These are phyloP conservation scores for Lenzites betulinus DNA, from an alignment of 768 basidiomycete genomes.

Conservation along the genomic window DNA sequence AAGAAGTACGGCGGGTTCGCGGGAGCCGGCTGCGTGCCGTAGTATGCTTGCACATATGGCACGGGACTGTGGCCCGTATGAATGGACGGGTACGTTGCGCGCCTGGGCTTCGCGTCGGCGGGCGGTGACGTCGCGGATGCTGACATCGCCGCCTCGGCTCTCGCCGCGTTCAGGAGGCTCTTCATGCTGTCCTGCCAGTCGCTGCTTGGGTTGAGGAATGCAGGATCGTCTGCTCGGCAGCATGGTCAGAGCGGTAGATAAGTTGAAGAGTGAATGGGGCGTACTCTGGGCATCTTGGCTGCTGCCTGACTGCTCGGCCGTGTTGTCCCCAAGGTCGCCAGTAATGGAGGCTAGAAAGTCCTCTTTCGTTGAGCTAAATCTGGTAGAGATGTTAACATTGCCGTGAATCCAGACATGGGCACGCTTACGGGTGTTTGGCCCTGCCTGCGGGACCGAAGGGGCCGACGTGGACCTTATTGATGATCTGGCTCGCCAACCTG, in stretches of 20 bases:
- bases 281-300: constrained; percentile 1
- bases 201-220: constrained; percentile 21
- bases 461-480: constrained; percentile 39
- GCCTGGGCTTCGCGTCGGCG: constrained; percentile 6
- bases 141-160: not conserved
- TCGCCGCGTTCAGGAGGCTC: not conserved
- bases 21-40: not conserved
- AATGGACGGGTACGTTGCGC: constrained; percentile 19
- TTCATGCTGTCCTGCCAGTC: constrained; percentile 26
- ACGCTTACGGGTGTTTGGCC: constrained; percentile 27
- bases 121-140: not conserved
- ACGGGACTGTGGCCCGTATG: not conserved
- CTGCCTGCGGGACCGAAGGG: constrained; percentile 37
- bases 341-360: constrained; percentile 34
- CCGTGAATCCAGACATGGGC: not conserved
- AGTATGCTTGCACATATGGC: not conserved
- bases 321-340: constrained; percentile 23
- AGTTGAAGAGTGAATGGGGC: not conserved
- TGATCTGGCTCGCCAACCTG: constrained; percentile 41
- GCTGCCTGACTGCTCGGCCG: constrained; percentile 14
- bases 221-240: constrained; percentile 8
- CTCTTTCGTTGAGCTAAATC: constrained; percentile 34
- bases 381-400: not conserved
- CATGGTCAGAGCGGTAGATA: not conserved
- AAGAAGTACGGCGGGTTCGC: not conserved